Evolutionary conservation across 768 basidiomycete species (phyloP).

Genomic region (Termitomyces sp.): DNA sequence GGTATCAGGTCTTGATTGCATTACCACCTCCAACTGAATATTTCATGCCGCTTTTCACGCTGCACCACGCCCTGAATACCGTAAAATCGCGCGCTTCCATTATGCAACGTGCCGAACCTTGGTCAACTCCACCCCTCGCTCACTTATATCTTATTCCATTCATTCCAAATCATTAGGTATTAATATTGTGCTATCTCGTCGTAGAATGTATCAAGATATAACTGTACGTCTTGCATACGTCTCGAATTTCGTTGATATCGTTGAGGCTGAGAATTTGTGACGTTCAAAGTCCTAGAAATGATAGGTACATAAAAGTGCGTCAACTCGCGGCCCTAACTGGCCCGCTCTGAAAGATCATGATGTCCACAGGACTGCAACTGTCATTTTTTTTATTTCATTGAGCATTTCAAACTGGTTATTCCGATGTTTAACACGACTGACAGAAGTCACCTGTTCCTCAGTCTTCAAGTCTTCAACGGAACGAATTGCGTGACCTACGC

Average conservation of each 20-base stretch:
- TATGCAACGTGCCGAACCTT: background rate
- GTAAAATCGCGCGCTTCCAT: background rate
- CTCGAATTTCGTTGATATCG: background rate
- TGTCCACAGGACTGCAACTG: background rate
- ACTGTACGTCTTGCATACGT: conserved; percentile 9
- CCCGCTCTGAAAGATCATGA: background rate
- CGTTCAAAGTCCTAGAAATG: background rate
- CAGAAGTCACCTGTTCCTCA: background rate
- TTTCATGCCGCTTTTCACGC: background rate
- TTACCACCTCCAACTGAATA: conserved; percentile 11
- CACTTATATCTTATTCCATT: background rate
- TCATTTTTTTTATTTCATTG: background rate
- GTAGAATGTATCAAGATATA: conserved; percentile 5
- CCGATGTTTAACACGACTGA: conserved; percentile 2
- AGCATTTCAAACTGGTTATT: background rate
- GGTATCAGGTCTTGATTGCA: conserved; percentile 71
- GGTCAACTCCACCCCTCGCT: background rate
- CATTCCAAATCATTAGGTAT: conserved; percentile 13
- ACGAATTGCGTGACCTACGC: background rate
- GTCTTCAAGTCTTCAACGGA: background rate
- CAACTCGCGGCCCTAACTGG: background rate
- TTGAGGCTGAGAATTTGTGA: background rate
- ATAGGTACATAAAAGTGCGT: background rate
- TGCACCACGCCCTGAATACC: background rate
- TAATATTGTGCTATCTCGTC: conserved; percentile 8